phyloP scores from a whole-genome alignment of 345 rosid species.

The Angophora floribunda region DNA sequence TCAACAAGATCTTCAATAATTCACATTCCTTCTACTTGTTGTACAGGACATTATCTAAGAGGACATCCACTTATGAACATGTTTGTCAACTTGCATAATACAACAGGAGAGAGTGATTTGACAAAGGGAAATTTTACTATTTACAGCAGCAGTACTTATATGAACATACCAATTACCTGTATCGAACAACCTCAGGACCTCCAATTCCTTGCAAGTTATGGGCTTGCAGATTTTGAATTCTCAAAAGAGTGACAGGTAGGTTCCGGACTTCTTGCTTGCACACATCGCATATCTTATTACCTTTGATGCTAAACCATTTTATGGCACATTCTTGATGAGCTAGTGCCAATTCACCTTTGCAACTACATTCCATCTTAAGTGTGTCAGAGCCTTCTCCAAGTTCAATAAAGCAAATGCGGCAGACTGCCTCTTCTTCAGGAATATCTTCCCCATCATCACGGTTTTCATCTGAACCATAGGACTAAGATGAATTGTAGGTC shows the following conservation, averaged over 20 bases:
- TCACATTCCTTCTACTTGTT: neutral
- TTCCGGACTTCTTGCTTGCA: constrained; percentile 92
- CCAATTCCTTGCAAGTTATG: constrained; percentile 13
- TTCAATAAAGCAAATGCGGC: constrained; percentile 83
- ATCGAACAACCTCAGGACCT: constrained; percentile 21
- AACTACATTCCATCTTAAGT: constrained; percentile 95
- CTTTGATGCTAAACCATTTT: constrained; percentile 98
- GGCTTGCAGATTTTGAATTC: constrained; percentile 48
- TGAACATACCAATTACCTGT: constrained; percentile 37
- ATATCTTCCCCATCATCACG: constrained; percentile 66
- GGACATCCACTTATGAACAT: neutral
- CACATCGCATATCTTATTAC: constrained; percentile 90
- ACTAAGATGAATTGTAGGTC: constrained; percentile 58
- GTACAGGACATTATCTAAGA: neutral
- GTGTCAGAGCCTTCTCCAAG: constrained; percentile 82
- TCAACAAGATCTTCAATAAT: neutral
- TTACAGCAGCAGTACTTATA: neutral
- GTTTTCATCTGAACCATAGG: constrained; percentile 58
- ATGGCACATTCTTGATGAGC: constrained; percentile 88
- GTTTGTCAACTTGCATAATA: neutral
- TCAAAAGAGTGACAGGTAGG: constrained; percentile 89
- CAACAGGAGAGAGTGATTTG: neutral
- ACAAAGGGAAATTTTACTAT: neutral
- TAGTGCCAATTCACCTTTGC: constrained; percentile 88
- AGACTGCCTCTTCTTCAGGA: constrained; percentile 86